A percentile compares a stretch with the other conserved stretches of the same genome.
These are phyloP conservation scores for Hypholoma sublateritium DNA, from an alignment of 768 basidiomycete species.

Conservation along the genomic window DNA sequence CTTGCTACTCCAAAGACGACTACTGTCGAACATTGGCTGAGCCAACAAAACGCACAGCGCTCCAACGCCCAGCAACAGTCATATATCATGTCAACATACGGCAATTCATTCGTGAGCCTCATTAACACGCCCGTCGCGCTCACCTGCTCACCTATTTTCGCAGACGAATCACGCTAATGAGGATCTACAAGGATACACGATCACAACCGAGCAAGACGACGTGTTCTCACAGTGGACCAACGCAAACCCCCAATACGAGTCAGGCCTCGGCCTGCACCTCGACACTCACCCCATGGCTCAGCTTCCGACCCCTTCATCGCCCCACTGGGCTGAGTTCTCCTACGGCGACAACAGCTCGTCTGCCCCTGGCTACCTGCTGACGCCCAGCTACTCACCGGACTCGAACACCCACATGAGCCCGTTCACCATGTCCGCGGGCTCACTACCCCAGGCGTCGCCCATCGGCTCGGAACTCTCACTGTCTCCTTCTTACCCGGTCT, in stretches of 20 bases:
- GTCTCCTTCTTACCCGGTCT: slow-evolving; percentile 17
- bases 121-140: too few relatives aligned
- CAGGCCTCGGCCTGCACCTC: background rate
- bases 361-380: slow-evolving; percentile 3
- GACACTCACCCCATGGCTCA: background rate
- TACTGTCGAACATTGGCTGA: slow-evolving; percentile 16
- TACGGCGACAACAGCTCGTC: slow-evolving; percentile 9
- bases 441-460: slow-evolving; percentile 14
- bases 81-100: background rate
- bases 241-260: background rate
- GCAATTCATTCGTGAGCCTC: background rate
- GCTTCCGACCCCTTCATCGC: slow-evolving; percentile 2
- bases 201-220: slow-evolving; percentile 2
- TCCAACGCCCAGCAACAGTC: slow-evolving; percentile 4
- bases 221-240: background rate
- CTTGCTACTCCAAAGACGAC: slow-evolving; percentile 6
- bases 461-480: slow-evolving; percentile 17
- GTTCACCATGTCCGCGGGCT: background rate
- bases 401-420: slow-evolving; percentile 4
- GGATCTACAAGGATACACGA: background rate
- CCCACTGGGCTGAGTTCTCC: background rate
- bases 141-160: too few relatives aligned
- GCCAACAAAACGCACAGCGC: slow-evolving; percentile 11
- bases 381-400: slow-evolving; percentile 11
- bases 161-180: too few relatives aligned